Percentiles rank a stretch among this genome's conserved stretches.
Evolutionary conservation across 768 basidiomycete genomes (phyloP).

Genomic region (Amanita molliuscula): DNA sequence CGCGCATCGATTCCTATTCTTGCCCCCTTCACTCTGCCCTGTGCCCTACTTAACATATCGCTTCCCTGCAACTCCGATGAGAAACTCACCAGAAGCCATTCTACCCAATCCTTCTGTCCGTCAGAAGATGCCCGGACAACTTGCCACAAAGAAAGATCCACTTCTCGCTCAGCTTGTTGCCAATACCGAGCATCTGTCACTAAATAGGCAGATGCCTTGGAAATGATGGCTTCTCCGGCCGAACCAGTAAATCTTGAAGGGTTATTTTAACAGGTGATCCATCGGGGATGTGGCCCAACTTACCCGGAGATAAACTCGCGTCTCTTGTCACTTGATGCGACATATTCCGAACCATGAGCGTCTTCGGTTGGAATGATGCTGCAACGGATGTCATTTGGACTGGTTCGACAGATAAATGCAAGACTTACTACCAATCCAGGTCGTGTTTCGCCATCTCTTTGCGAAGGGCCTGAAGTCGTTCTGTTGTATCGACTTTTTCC

Average conservation of each 20-base stretch:
- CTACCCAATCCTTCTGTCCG: constrained; percentile 65
- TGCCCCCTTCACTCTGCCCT: constrained; percentile 30
- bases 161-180: constrained; percentile 61
- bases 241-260: constrained; percentile 24
- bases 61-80: not conserved
- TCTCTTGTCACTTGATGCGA: constrained; percentile 66
- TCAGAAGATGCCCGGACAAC: constrained; percentile 34
- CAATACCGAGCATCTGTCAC: constrained; percentile 79
- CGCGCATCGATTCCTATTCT: constrained; percentile 80
- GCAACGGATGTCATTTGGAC: constrained; percentile 7
- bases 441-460: constrained; percentile 57
- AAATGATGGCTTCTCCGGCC: constrained; percentile 64
- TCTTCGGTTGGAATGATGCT: constrained; percentile 76
- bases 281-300: constrained; percentile 14
- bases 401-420: not conserved
- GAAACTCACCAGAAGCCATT: constrained; percentile 56
- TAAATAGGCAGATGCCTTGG: constrained; percentile 57
- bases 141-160: constrained; percentile 62
- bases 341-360: constrained; percentile 78
- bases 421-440: constrained; percentile 67
- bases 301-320: constrained; percentile 72
- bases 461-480: constrained; percentile 50
- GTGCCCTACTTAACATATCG: not conserved
- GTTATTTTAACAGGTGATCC: not conserved
- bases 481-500: constrained; percentile 46